Evolutionary conservation across 2,329 filamentous ascomycete genomes (phyloP).

Genomic region (Waltergamsia citrina): DNA sequence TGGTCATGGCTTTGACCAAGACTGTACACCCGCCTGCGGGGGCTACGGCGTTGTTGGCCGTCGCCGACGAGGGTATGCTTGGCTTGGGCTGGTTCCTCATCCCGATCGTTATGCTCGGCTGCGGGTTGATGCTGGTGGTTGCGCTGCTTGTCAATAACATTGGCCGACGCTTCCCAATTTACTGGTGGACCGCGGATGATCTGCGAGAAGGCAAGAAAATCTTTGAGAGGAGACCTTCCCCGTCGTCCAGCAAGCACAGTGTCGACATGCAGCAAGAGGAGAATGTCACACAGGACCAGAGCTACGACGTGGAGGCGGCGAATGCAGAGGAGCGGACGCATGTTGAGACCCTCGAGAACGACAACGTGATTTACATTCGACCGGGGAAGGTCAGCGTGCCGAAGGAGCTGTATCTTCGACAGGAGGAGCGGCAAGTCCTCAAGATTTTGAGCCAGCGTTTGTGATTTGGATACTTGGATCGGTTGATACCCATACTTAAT

Average conservation of each 20-base stretch:
- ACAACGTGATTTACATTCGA: slow-evolving; percentile 24
- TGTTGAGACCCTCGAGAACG: slow-evolving; percentile 3
- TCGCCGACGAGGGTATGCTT: slow-evolving; percentile 43
- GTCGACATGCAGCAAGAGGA: slow-evolving; percentile 6
- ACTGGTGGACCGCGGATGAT: slow-evolving; percentile 55
- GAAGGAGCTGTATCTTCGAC: slow-evolving; percentile 22
- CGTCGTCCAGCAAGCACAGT: neutral
- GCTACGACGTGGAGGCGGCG: slow-evolving; percentile 6
- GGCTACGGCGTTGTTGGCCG: slow-evolving; percentile 62
- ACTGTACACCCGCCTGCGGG: slow-evolving; percentile 68
- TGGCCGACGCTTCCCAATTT: slow-evolving; percentile 54
- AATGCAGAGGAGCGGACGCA: neutral
- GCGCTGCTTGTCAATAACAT: slow-evolving; percentile 63
- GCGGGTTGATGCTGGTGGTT: slow-evolving; percentile 48
- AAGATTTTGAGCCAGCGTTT: slow-evolving; percentile 24
- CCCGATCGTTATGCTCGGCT: slow-evolving; percentile 51
- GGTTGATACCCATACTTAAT: too few species aligned
- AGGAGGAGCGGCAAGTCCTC: slow-evolving; percentile 24
- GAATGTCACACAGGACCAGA: slow-evolving; percentile 3
- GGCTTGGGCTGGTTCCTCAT: slow-evolving; percentile 60
- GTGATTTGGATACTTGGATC: slow-evolving; percentile 9
- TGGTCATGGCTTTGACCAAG: slow-evolving; percentile 59
- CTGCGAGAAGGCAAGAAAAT: slow-evolving; percentile 7
- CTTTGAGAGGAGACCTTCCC: neutral
- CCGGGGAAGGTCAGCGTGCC: slow-evolving; percentile 23